A percentile compares a stretch with the other conserved stretches of the same genome.
These are phyloP conservation scores for Phyllosticta ampelicida DNA, from an alignment of 2,329 filamentous ascomycete genomes.

Conservation along the genomic window DNA sequence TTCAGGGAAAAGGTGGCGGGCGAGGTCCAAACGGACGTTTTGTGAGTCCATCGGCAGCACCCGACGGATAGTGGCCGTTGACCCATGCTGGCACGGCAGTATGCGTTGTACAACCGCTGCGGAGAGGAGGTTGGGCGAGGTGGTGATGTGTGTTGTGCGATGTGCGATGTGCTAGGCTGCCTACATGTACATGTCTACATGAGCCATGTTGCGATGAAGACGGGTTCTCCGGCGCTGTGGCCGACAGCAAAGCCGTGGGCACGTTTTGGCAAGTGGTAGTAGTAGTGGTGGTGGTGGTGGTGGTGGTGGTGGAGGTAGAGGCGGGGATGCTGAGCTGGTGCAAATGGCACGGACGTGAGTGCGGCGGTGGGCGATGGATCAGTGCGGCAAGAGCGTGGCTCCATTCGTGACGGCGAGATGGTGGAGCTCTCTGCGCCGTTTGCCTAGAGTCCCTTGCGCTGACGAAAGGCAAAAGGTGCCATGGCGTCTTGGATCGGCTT, in stretches of 20 bases:
- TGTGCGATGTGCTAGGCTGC: background rate
- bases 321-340: too few relatives aligned
- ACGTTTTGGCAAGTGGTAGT: too few relatives aligned
- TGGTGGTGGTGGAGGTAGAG: too few relatives aligned
- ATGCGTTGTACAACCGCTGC: background rate
- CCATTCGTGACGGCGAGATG: background rate
- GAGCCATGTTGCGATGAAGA: background rate
- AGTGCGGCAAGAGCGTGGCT: background rate
- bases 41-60: too few relatives aligned
- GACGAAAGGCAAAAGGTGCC: background rate
- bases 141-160: background rate
- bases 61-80: too few relatives aligned
- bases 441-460: background rate
- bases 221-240: too few relatives aligned
- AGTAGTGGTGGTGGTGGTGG: too few relatives aligned
- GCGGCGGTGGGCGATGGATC: too few relatives aligned
- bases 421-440: background rate
- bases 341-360: too few relatives aligned
- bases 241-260: too few relatives aligned
- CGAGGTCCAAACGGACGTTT: background rate
- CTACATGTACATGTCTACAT: too few relatives aligned
- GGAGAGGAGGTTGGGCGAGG: background rate
- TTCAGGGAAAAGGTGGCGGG: too few relatives aligned
- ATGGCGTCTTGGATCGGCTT: background rate
- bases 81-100: background rate